These are phyloP conservation scores for Vanrija pseudolonga DNA, from an alignment of 1,284 basidiomycete species.

Conservation along the genomic window DNA sequence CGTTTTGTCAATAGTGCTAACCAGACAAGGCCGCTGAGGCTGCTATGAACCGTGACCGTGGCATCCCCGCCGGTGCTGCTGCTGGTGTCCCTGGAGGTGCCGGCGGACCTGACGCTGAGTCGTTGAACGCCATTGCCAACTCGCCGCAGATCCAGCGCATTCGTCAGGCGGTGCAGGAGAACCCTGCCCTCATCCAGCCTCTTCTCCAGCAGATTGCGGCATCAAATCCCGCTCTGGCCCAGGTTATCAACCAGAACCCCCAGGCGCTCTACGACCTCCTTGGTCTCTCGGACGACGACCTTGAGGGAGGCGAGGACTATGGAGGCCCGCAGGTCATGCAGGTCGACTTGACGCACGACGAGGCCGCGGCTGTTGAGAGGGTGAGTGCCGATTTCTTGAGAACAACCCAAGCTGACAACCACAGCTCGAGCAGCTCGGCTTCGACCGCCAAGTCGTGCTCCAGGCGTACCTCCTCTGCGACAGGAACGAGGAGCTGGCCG, in stretches of 20 bases:
- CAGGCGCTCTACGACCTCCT: conserved; percentile 65
- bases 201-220: conserved; percentile 75
- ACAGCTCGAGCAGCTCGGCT: conserved; percentile 82
- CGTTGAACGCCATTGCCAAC: conserved; percentile 53
- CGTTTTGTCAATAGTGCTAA: not conserved
- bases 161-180: conserved; percentile 65
- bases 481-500: conserved; percentile 91
- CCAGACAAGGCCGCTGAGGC: conserved; percentile 42
- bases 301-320: conserved; percentile 51
- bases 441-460: conserved; percentile 68
- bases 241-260: conserved; percentile 65
- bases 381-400: conserved; percentile 53
- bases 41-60: conserved; percentile 48
- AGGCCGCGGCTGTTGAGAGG: conserved; percentile 77
- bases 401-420: not conserved
- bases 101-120: conserved; percentile 2
- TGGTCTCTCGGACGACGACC: conserved; percentile 49
- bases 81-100: conserved; percentile 30
- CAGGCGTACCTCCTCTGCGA: conserved; percentile 89
- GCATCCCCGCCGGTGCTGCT: conserved; percentile 40
- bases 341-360: conserved; percentile 67
- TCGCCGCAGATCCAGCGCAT: conserved; percentile 65
- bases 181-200: conserved; percentile 73
- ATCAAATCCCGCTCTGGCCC: conserved; percentile 69
- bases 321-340: conserved; percentile 65